Conservation (phyloP, 1,284 basidiomycete genomes). For the Pseudozyma sp. region DNA sequence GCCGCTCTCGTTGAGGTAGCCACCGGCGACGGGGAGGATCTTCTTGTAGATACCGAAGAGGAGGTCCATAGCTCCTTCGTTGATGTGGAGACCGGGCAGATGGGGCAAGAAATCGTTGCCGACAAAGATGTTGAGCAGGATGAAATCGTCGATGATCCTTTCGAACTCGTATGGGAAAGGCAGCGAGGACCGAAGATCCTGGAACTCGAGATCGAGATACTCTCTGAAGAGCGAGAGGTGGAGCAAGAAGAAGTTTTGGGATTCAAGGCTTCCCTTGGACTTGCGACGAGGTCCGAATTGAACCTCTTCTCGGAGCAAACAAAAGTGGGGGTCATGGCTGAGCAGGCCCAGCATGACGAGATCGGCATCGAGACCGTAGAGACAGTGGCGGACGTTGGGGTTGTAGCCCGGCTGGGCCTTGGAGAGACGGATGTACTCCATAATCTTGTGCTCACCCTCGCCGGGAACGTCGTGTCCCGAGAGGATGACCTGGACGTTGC, state of each 20-base stretch:
- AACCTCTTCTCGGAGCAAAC: slow-evolving; percentile 95
- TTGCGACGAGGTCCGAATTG: slow-evolving; percentile 85
- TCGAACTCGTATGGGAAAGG: slow-evolving; percentile 84
- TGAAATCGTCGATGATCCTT: slow-evolving; percentile 96
- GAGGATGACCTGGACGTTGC: slow-evolving; percentile 88
- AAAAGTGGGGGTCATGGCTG: slow-evolving; percentile 99
- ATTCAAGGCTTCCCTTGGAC: slow-evolving; percentile 79
- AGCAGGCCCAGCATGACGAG: slow-evolving; percentile 97
- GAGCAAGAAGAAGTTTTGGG: slow-evolving; percentile 92
- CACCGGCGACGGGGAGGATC: slow-evolving; percentile 84
- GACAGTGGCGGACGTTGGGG: slow-evolving; percentile 92
- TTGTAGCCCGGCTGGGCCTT: slow-evolving; percentile 96
- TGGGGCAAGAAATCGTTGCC: slow-evolving; percentile 98
- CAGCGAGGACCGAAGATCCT: slow-evolving; percentile 66
- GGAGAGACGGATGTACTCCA: slow-evolving; percentile 95
- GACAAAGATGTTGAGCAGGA: slow-evolving; percentile 93
- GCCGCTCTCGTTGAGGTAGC: slow-evolving; percentile 93
- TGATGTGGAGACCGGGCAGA: slow-evolving; percentile 95
- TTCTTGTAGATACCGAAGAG: slow-evolving; percentile 96
- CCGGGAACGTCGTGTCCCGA: slow-evolving; percentile 98
- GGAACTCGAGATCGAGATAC: slow-evolving; percentile 95
- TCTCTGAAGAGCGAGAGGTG: slow-evolving; percentile 95
- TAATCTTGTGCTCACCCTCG: slow-evolving; percentile 99
- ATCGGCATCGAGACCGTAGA: slow-evolving; percentile 98
- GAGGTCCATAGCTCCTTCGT: slow-evolving; percentile 91